Conservation (phyloP, 371 early-diverging fungal species). For the Funneliformis caledonium region DNA sequence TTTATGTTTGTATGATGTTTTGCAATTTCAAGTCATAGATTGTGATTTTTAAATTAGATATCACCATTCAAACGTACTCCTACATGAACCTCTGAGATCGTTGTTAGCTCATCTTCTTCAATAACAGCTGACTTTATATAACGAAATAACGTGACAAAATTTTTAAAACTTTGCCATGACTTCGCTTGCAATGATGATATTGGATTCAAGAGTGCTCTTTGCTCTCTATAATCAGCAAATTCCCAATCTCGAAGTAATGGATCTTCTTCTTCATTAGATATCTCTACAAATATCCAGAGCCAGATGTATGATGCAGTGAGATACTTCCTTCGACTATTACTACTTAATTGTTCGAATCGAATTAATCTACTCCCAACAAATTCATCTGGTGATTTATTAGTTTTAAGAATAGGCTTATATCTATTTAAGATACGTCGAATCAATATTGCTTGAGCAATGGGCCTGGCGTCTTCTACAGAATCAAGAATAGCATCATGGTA, state of each 20-base stretch:
- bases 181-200: background rate
- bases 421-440: slow-evolving; percentile 30
- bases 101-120: slow-evolving; percentile 41
- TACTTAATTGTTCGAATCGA: slow-evolving; percentile 40
- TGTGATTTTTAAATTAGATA: slow-evolving; percentile 43
- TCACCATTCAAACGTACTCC: slow-evolving; percentile 46
- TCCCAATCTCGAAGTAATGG: slow-evolving; percentile 37
- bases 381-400: slow-evolving; percentile 41
- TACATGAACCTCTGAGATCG: slow-evolving; percentile 40
- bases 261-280: background rate
- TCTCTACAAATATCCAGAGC: slow-evolving; percentile 44
- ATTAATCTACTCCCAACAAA: slow-evolving; percentile 42
- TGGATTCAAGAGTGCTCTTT: slow-evolving; percentile 31
- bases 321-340: slow-evolving; percentile 37
- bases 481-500: slow-evolving; percentile 41
- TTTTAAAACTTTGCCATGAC: slow-evolving; percentile 21
- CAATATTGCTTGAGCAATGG: slow-evolving; percentile 40
- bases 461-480: slow-evolving; percentile 35
- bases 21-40: slow-evolving; percentile 37
- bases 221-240: slow-evolving; percentile 28
- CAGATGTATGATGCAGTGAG: slow-evolving; percentile 44
- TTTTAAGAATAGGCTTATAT: slow-evolving; percentile 42
- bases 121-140: slow-evolving; percentile 43
- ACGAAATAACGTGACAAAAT: slow-evolving; percentile 35
- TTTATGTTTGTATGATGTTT: slow-evolving; percentile 40